Evolutionary conservation across 2,329 filamentous ascomycete species (phyloP), one percentile per base, ranked within the genome.

Genomic region (Sporothrix sp.): DNA sequence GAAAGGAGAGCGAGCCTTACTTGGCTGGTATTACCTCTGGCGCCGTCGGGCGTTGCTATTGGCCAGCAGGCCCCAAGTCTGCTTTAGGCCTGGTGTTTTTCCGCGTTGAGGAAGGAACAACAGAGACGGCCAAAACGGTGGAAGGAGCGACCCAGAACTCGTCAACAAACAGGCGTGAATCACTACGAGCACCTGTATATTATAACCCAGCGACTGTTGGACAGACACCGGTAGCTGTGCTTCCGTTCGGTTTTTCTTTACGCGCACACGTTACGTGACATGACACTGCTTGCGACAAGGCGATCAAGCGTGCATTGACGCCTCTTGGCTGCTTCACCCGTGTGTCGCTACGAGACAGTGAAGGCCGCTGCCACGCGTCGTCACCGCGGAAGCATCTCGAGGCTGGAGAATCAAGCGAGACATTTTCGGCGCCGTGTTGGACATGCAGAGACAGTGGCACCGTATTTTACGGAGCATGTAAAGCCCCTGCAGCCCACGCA

Each of bases 61-160:
- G 56, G 56, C 21, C 23, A 35, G 25, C 9, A 25, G 16, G 7
- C 30, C 7, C 18, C 10, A 11, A 27, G 18, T 16, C 50, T 30
- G 37, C 21, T 56, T 54, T 48, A 14, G 52, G 54, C 9, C 21
- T 57, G 54, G 55, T 43, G 50, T 51, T 14, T 21, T 36, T 40
- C 33, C 37, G 37, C 37, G 37, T 28, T 38, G 38, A 49, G 3
- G 38, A 49, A 35, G 30, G 20, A 43, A 16, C 21, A 28, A 28
- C 25, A 28, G 25, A 48, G n/a, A n/a, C n/a, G n/a, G n/a, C n/a
- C 25, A 39, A 40, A 35, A 33, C 9, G 21, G 39, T 42, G 27
- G 42, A 51, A 40, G 33, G 32, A 47, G 7, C 32, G 20, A 14
- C 20, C 27, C 27, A 33, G 28, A 9, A 16, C 43, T 35, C 20